A percentile compares a stretch with the other conserved stretches of the same genome.
Evolutionary conservation across 805 yeast species (phyloP).

Genomic region (Lachancea sp.): DNA sequence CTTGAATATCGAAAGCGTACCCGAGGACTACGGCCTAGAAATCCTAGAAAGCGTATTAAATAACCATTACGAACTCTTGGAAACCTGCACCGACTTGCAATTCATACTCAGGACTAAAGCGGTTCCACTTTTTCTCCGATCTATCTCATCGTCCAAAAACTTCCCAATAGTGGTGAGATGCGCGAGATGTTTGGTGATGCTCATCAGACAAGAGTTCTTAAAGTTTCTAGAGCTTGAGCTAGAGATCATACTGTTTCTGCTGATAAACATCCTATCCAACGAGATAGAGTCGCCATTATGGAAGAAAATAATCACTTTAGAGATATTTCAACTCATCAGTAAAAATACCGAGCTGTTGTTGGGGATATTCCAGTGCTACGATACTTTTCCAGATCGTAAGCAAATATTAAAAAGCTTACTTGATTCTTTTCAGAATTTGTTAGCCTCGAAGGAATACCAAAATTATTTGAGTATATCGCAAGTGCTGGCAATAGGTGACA

Average conservation of each 20-base stretch:
- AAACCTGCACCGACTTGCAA: conserved; percentile 55
- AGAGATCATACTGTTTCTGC: conserved; percentile 69
- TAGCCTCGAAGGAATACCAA: conserved; percentile 28
- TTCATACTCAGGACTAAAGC: conserved; percentile 59
- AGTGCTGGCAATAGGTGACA: conserved; percentile 29
- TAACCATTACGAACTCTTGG: conserved; percentile 53
- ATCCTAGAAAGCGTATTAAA: conserved; percentile 71
- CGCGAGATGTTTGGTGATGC: conserved; percentile 58
- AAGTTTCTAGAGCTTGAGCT: conserved; percentile 63
- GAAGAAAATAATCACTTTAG: conserved; percentile 71
- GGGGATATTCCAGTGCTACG: conserved; percentile 56
- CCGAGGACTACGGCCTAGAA: conserved; percentile 71
- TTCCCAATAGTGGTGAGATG: conserved; percentile 73
- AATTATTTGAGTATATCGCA: conserved; percentile 32
- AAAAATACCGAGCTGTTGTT: conserved; percentile 48
- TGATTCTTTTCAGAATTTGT: conserved; percentile 35
- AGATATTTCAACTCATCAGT: conserved; percentile 57
- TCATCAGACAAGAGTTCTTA: conserved; percentile 55
- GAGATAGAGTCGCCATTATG: conserved; percentile 54
- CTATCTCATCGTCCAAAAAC: conserved; percentile 45
- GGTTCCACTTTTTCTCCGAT: conserved; percentile 68
- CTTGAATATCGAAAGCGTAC: conserved; percentile 45
- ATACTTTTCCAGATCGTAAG: conserved; percentile 49
- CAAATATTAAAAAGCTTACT: conserved; percentile 55
- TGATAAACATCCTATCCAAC: conserved; percentile 63